Evolutionary conservation across 2,329 filamentous ascomycete species (phyloP), one percentile per base, ranked within the genome.

Genomic region (Trichoderma sp.): DNA sequence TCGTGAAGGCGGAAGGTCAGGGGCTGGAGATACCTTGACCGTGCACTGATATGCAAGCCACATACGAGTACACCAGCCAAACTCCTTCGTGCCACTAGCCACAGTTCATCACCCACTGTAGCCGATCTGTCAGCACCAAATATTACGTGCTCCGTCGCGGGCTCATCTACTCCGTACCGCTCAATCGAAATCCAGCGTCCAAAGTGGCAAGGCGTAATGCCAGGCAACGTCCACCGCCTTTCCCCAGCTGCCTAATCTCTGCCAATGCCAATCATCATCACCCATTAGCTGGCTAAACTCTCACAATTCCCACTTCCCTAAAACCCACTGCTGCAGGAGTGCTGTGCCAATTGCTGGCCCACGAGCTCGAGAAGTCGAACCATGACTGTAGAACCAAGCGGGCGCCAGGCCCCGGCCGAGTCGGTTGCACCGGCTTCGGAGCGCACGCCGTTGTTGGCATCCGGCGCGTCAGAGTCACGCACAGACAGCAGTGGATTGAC

Each of bases 401-500:
- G 72, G 24, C 64, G 63, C 3, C 21, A 65, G 41, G 64, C 66
- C 8, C 21, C 56, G 41, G 64, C 66, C 8, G 18, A 29, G 31
- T 72, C 65, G 41, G 75, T 53, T 33, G 65, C 62, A 12, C 59
- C 75, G 16, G 76, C 38, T 59, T 76, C 77, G 59, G 81, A 82
- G 77, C 79, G 79, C 50, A 80, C 80, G 59, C 81, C 80, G 6
- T 73, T 82, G 74, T 79, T 82, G 71, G 79, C 79, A 73, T 41
- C 62, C 27, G 68, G 68, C 35, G 69, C 53, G 11, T 74, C 62
- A 31, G 38, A 33, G 27, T 16, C 41, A 62, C 33, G 16, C n/a
- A 21, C 16, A 21, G 29, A 24, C 60, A 60, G 59, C 60, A 73
- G 21, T 33, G 45, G 60, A 45, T 59, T 38, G 50, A 59, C 66